Evolutionary conservation across 257 asterid genomes (phyloP), one percentile per base, ranked within the genome.

Genomic region (Verbena officinalis): DNA sequence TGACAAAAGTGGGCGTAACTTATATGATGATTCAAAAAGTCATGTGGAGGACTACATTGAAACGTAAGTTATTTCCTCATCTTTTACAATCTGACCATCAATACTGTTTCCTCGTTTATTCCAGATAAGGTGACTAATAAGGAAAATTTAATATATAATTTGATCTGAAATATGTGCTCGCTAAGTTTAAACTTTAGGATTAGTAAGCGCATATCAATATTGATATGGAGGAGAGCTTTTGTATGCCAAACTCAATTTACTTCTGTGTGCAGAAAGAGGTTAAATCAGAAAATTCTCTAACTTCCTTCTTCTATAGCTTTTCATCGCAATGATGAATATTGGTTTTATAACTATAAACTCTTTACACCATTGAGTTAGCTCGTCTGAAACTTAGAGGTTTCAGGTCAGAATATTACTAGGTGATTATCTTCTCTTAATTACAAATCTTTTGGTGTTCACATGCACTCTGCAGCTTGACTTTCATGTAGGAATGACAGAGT

Each of bases 41-140:
- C 88, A 88, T 56, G 74, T 81, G 65, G 75, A 84, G 77, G 95
- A 86, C 79, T 88, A 90, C 64, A 57, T 65, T 76, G 80, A 86
- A 61, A 67, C 10, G 99, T 90, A 75, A 84, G 94, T 77, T 46
- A 34, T 71, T 59, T 16, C 20, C 16, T 30, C 43, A 67, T 62
- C 45, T 72, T 23, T 63, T 33, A 57, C 62, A 65, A 2, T 67
- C 61, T 9, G 15, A 38, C 24, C 20, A 10, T 27, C 64, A 15
- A 27, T 60, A 4, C 14, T 53, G 46, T 64, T 33, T 71, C 53
- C 55, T 68, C 30, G 17, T 71, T 57, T 59, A 7, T 70, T 15
- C 65, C 23, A 44, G 40, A n/a, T 11, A 33, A 60, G 39, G 10
- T 56, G 65, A 36, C 11, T 4, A 31, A 38, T 21, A 42, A 59